Conservation (phyloP, 257 asterid species). For the Nicotiana benthamiana region DNA sequence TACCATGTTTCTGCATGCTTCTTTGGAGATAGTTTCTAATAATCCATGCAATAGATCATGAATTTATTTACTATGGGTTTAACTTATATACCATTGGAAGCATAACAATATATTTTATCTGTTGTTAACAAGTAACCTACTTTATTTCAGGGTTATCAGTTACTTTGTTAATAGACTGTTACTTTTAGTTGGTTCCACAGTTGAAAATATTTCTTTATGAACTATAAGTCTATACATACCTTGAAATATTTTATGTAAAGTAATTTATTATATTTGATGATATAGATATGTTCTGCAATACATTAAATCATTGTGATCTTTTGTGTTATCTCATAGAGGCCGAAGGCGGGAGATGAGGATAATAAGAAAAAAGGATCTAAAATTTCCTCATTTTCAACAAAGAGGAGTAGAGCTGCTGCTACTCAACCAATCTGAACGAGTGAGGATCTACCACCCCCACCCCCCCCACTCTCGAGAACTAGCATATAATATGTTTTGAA, state of each 20-base stretch:
- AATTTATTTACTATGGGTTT: too few relatives aligned
- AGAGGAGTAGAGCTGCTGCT: constrained; percentile 73
- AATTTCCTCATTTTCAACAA: constrained; percentile 42
- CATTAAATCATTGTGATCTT: neutral
- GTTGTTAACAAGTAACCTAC: too few relatives aligned
- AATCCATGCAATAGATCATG: too few relatives aligned
- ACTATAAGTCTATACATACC: too few relatives aligned
- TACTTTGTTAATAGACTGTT: neutral
- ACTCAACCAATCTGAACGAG: constrained; percentile 74
- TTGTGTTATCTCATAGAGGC: constrained; percentile 20
- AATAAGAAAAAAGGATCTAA: constrained; percentile 33
- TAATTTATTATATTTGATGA: neutral
- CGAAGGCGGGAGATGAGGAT: constrained; percentile 17
- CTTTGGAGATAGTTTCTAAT: too few relatives aligned
- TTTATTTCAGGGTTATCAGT: too few relatives aligned
- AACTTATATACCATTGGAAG: too few relatives aligned
- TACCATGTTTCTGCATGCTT: too few relatives aligned
- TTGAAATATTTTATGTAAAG: too few relatives aligned
- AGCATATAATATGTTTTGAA: neutral
- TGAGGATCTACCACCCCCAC: constrained; percentile 15
- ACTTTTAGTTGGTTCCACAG: too few relatives aligned
- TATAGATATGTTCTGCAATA: neutral
- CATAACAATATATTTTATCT: too few relatives aligned
- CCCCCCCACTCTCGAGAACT: neutral
- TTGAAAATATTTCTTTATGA: too few relatives aligned